These are phyloP conservation scores for Xerocomus potaroensis DNA, from an alignment of 768 basidiomycete species.

Conservation along the genomic window DNA sequence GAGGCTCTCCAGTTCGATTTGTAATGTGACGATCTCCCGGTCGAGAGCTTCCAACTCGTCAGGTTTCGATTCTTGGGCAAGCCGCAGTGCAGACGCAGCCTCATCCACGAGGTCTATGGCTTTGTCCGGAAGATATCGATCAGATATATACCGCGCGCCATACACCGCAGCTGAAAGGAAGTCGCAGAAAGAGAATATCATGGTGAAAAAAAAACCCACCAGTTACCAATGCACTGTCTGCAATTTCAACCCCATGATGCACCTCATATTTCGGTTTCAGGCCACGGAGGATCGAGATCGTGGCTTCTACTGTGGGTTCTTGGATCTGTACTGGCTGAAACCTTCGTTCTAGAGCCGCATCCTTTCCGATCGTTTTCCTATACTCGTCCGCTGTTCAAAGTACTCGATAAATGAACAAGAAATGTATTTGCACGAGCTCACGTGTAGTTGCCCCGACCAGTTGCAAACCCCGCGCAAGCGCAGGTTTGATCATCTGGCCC, in stretches of 20 bases:
- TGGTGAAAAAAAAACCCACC: conserved; percentile 38
- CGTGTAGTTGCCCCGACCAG: conserved; percentile 90
- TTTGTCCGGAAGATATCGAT: conserved; percentile 87
- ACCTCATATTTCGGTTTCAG: conserved; percentile 84
- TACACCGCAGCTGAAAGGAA: conserved; percentile 68
- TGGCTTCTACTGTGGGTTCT: conserved; percentile 81
- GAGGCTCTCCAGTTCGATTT: conserved; percentile 86
- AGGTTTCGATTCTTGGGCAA: conserved; percentile 87
- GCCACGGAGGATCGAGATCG: conserved; percentile 83
- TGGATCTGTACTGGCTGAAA: conserved; percentile 90
- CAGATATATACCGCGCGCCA: conserved; percentile 78
- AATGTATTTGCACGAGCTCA: conserved; percentile 35
- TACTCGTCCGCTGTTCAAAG: conserved; percentile 65
- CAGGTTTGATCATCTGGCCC: conserved; percentile 91
- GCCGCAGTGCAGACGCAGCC: conserved; percentile 79
- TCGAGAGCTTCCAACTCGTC: conserved; percentile 80
- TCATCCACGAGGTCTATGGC: conserved; percentile 93
- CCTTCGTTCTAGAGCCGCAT: conserved; percentile 84
- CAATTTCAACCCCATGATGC: conserved; percentile 91
- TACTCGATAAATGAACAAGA: neutral
- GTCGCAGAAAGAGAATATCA: neutral
- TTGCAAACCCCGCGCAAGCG: conserved; percentile 80
- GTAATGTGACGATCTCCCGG: conserved; percentile 77
- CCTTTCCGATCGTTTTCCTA: conserved; percentile 87
- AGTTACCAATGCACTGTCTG: conserved; percentile 84